Percentiles rank a stretch among this genome's conserved stretches.
phyloP scores from a whole-genome alignment of 2,329 filamentous ascomycete species.

The Pseudocercospora crystallina region DNA sequence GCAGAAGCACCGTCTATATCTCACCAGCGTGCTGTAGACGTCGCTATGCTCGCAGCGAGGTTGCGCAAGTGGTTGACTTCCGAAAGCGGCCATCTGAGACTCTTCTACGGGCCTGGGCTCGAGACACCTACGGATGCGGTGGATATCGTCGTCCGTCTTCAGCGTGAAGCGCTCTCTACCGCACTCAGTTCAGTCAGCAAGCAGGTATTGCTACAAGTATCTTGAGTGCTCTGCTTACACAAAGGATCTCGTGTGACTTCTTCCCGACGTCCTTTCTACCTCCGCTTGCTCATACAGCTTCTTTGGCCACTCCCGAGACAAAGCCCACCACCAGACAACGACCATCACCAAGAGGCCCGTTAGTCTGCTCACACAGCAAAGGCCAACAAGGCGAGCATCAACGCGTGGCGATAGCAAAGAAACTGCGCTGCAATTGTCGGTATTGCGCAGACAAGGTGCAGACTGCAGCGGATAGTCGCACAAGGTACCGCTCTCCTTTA shows the following conservation, averaged over 20 bases:
- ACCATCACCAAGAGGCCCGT: conserved; percentile 22
- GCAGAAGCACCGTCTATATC: conserved; percentile 24
- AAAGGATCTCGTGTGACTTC: conserved; percentile 36
- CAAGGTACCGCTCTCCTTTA: conserved; percentile 28
- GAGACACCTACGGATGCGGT: conserved; percentile 36
- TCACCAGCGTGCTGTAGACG: conserved; percentile 14
- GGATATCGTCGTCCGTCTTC: conserved; percentile 30
- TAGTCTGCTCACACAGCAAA: conserved; percentile 21
- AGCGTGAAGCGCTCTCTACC: conserved; percentile 19
- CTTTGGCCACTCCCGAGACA: conserved; percentile 32
- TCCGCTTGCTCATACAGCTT: conserved; percentile 28
- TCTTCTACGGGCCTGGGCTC: conserved; percentile 29
- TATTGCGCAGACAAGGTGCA: conserved; percentile 29
- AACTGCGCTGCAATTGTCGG: conserved; percentile 20
- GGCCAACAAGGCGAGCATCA: conserved; percentile 27
- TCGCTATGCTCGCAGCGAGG: conserved; percentile 20
- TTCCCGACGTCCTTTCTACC: conserved; percentile 30
- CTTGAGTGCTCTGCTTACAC: conserved; percentile 29
- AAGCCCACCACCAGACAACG: conserved; percentile 31
- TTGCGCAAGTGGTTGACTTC: conserved; percentile 29
- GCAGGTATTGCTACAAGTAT: conserved; percentile 34
- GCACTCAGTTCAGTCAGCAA: conserved; percentile 18
- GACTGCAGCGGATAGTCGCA: conserved; percentile 31
- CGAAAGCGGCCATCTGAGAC: conserved; percentile 35
- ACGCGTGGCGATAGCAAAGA: conserved; percentile 27